Conservation (phyloP, 768 basidiomycete genomes). For the Russula emetica region DNA sequence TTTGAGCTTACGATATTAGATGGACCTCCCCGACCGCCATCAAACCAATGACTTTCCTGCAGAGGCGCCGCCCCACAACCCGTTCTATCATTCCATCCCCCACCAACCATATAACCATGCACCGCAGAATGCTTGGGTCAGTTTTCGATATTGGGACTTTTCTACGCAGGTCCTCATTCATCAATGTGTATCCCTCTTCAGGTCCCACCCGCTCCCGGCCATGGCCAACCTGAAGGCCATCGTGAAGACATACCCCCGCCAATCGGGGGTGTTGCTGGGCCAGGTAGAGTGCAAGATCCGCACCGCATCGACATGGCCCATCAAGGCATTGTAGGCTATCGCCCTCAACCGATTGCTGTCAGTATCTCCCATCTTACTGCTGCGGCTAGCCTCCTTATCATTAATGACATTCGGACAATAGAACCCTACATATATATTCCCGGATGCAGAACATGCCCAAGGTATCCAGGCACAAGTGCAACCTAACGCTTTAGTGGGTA, state of each 20-base stretch:
- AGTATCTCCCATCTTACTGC: not conserved
- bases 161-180: not conserved
- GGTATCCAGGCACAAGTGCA: not conserved
- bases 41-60: no score
- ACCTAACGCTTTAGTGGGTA: not conserved
- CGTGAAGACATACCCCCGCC: not conserved
- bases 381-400: not conserved
- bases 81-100: no score
- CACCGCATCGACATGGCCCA: not conserved
- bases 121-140: not conserved
- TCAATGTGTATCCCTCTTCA: not conserved
- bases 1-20: no score
- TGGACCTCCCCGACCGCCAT: no score
- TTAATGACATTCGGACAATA: not conserved
- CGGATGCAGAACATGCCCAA: not conserved
- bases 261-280: not conserved
- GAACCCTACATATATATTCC: not conserved
- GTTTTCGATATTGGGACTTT: not conserved
- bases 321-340: not conserved
- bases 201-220: not conserved
- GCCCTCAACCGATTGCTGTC: not conserved
- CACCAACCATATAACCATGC: conserved; percentile 28
- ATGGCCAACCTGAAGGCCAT: not conserved
- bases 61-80: no score
- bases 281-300: not conserved